These are phyloP conservation scores for Fusarium nisikadoi DNA, from an alignment of 2,329 filamentous ascomycete genomes.

Conservation along the genomic window DNA sequence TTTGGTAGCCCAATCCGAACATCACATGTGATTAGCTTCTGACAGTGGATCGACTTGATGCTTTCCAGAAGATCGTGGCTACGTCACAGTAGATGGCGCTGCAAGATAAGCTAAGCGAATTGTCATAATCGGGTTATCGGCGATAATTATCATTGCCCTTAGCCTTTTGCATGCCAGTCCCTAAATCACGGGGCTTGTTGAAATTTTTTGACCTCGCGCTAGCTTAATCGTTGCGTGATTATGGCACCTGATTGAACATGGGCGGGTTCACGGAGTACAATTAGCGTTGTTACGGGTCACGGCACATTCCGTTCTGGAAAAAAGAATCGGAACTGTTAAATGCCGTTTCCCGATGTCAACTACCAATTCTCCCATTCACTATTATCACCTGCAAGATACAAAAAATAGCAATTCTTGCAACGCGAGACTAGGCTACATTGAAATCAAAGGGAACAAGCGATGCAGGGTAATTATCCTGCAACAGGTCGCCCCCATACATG, in stretches of 20 bases:
- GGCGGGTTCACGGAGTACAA: background rate
- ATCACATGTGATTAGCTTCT: conserved; percentile 8
- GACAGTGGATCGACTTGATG: background rate
- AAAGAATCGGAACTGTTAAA: background rate
- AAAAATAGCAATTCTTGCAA: background rate
- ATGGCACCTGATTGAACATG: background rate
- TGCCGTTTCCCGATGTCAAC: background rate
- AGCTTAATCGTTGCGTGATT: background rate
- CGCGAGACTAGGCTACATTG: background rate
- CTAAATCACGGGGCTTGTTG: background rate
- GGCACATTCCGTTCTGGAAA: background rate
- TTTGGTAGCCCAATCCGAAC: background rate
- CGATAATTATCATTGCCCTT: background rate
- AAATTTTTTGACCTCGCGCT: background rate
- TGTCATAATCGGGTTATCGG: background rate
- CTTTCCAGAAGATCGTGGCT: background rate
- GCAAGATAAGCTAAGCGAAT: background rate
- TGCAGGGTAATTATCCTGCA: conserved; percentile 3
- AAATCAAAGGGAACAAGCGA: conserved; percentile 11
- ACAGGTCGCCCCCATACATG: background rate
- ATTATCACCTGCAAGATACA: background rate
- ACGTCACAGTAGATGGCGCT: background rate
- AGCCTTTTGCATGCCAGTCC: background rate
- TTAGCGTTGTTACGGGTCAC: background rate
- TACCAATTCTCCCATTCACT: no score